Percentiles rank a stretch among this genome's conserved stretches.
These are phyloP conservation scores for Fusarium temperatum DNA, from an alignment of 2,329 filamentous ascomycete genomes.

Conservation along the genomic window DNA sequence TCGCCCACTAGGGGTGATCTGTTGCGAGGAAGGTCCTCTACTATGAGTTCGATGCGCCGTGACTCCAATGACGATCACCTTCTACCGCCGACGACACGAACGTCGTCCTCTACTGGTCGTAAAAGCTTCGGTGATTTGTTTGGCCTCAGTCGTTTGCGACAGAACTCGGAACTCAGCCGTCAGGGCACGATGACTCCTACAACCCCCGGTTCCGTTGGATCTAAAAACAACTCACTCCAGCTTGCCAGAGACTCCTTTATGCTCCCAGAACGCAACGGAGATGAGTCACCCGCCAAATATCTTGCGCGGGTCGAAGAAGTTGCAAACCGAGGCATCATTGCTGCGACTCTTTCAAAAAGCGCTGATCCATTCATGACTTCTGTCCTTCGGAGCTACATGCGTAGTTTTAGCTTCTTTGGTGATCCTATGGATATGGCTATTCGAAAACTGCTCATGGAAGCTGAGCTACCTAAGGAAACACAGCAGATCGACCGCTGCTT, in stretches of 20 bases:
- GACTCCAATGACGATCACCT: constrained; percentile 76
- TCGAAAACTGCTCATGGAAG: constrained; percentile 94
- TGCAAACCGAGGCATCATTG: constrained; percentile 83
- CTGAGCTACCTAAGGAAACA: constrained; percentile 94
- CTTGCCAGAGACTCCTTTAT: constrained; percentile 75
- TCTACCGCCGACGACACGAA: constrained; percentile 73
- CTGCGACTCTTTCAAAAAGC: constrained; percentile 85
- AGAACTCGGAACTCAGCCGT: constrained; percentile 79
- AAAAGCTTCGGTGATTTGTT: constrained; percentile 94
- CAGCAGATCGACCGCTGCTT: constrained; percentile 97
- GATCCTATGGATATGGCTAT: constrained; percentile 99
- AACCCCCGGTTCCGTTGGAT: constrained; percentile 74
- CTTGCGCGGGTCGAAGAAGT: constrained; percentile 83
- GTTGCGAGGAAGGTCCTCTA: constrained; percentile 83
- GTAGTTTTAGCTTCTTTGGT: constrained; percentile 92
- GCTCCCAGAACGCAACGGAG: constrained; percentile 82
- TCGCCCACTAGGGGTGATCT: constrained; percentile 69
- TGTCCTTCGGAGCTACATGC: constrained; percentile 93
- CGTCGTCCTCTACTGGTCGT: constrained; percentile 87
- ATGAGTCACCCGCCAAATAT: constrained; percentile 91
- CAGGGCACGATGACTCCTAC: constrained; percentile 74
- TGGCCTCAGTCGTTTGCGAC: constrained; percentile 78
- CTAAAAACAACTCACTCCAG: constrained; percentile 86
- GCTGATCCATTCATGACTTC: constrained; percentile 83
- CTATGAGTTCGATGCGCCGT: constrained; percentile 82